These are phyloP conservation scores for Castanospermum australe DNA, from an alignment of 306 rosid species.

Conservation along the genomic window DNA sequence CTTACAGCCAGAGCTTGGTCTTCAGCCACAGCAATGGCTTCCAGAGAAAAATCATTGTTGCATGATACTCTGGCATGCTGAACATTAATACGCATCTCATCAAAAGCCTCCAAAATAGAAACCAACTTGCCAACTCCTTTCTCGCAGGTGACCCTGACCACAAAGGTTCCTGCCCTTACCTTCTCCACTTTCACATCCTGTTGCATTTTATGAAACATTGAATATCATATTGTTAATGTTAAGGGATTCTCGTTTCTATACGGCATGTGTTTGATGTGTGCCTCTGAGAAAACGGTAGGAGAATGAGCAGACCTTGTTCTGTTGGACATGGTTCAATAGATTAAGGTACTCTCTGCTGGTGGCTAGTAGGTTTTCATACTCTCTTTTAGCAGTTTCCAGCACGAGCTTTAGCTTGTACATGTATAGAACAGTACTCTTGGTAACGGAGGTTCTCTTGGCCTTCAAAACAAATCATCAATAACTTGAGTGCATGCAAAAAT, in stretches of 20 bases:
- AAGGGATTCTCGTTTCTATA: neutral
- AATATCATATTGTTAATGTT: neutral
- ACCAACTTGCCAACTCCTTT: conserved; percentile 48
- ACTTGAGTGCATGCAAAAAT: neutral
- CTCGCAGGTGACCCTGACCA: conserved; percentile 48
- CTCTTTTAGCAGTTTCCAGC: conserved; percentile 12
- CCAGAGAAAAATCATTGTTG: conserved; percentile 42
- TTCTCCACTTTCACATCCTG: conserved; percentile 69
- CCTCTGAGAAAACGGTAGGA: neutral
- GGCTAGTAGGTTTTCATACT: conserved; percentile 12
- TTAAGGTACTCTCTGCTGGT: conserved; percentile 18
- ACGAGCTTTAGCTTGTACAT: neutral
- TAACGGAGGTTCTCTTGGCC: neutral
- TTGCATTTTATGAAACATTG: neutral
- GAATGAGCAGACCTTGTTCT: neutral
- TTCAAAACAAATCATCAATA: neutral
- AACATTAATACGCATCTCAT: conserved; percentile 47
- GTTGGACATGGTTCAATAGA: neutral
- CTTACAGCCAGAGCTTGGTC: conserved; percentile 26
- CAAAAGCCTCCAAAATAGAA: conserved; percentile 48
- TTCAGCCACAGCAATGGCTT: conserved; percentile 45
- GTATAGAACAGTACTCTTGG: neutral
- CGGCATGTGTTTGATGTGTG: neutral
- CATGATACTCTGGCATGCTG: conserved; percentile 56
- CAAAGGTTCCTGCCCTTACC: conserved; percentile 34